These are phyloP conservation scores for Candida pseudoviswanathii DNA, from an alignment of 1,139 yeast species.

Conservation along the genomic window DNA sequence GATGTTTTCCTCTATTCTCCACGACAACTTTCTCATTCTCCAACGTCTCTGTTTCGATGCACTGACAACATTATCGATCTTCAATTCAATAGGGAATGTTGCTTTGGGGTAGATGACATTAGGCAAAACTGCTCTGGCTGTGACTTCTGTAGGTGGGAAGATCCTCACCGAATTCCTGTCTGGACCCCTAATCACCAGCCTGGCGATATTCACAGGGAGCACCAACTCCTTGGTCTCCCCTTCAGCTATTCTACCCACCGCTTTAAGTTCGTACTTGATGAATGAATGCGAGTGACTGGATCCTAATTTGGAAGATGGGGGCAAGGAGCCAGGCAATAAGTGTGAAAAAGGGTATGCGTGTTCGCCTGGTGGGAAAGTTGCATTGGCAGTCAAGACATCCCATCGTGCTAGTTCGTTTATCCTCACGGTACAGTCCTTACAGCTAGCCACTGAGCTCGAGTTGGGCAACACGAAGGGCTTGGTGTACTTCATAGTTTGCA, in stretches of 20 bases:
- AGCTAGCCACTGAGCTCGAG: conserved; percentile 49
- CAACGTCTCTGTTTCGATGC: conserved; percentile 64
- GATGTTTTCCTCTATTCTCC: conserved; percentile 88
- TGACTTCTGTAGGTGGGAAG: conserved; percentile 92
- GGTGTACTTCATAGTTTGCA: conserved; percentile 67
- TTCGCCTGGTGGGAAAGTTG: conserved; percentile 59
- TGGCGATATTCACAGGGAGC: conserved; percentile 73
- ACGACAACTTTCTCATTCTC: conserved; percentile 86
- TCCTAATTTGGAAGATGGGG: conserved; percentile 73
- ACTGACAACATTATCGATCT: conserved; percentile 73
- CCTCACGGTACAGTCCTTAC: conserved; percentile 58
- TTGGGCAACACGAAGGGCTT: conserved; percentile 63
- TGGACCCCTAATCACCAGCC: conserved; percentile 80
- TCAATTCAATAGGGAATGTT: conserved; percentile 77
- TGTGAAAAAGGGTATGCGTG: conserved; percentile 97
- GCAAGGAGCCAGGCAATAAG: conserved; percentile 84
- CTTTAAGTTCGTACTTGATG: conserved; percentile 74
- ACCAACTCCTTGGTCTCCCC: conserved; percentile 39
- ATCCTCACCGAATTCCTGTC: conserved; percentile 87
- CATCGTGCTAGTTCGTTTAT: conserved; percentile 75
- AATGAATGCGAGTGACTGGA: conserved; percentile 52
- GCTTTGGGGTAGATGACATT: conserved; percentile 89
- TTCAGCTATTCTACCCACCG: conserved; percentile 43
- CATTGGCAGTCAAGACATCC: conserved; percentile 71
- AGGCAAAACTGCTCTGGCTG: conserved; percentile 85